These are phyloP conservation scores for Plenodomus lindquistii DNA, from an alignment of 2,329 filamentous ascomycete genomes.

Conservation along the genomic window DNA sequence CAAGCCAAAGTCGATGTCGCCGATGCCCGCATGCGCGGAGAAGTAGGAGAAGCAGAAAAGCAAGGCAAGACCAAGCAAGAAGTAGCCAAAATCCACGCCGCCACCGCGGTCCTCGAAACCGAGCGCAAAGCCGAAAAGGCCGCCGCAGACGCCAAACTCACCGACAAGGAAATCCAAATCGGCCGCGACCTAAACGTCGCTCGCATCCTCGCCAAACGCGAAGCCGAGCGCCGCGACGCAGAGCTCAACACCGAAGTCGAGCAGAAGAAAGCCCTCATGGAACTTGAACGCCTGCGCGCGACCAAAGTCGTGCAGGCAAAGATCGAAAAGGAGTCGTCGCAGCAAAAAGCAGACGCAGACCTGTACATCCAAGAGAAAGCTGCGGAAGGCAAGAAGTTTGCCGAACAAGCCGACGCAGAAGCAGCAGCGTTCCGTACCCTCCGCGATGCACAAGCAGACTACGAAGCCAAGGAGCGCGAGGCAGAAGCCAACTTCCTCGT, in stretches of 20 bases:
- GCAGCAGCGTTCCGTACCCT: constrained; percentile 52
- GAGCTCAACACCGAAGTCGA: constrained; percentile 80
- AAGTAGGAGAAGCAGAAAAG: constrained; percentile 77
- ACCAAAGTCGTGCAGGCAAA: constrained; percentile 77
- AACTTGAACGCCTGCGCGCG: constrained; percentile 78
- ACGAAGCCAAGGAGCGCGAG: constrained; percentile 45
- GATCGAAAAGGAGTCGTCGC: constrained; percentile 68
- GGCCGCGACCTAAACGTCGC: constrained; percentile 75
- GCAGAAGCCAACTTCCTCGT: constrained; percentile 56
- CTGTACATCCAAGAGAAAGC: constrained; percentile 55
- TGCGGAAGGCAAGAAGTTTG: constrained; percentile 60
- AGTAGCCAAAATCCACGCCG: constrained; percentile 84
- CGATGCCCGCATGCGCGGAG: constrained; percentile 64
- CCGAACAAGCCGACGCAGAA: constrained; percentile 63
- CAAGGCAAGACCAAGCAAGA: constrained; percentile 81
- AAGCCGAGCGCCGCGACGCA: constrained; percentile 75
- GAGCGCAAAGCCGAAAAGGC: constrained; percentile 83
- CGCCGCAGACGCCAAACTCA: constrained; percentile 74
- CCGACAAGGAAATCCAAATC: constrained; percentile 72
- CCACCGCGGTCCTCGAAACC: constrained; percentile 82
- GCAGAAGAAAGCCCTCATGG: constrained; percentile 74
- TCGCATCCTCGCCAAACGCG: constrained; percentile 72
- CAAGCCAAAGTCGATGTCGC: constrained; percentile 70
- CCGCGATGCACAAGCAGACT: constrained; percentile 50
- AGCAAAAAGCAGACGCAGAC: constrained; percentile 67